Evolutionary conservation across 2,329 filamentous ascomycete genomes (phyloP), one percentile per base, ranked within the genome.

Genomic region (Hawksworthiomyces lignivorus): DNA sequence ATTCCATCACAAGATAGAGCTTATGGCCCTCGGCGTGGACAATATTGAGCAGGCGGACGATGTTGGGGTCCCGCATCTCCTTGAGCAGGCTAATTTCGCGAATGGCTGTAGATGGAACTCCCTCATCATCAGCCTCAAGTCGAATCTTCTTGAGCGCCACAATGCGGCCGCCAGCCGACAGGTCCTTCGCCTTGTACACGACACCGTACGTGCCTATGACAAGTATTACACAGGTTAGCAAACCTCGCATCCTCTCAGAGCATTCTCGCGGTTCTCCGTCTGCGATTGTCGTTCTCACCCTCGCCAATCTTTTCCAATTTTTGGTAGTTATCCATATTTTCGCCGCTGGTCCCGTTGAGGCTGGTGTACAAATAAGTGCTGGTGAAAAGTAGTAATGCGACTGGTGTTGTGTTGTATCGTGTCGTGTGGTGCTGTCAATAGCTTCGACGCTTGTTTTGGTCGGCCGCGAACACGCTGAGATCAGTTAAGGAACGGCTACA

Each of bases 281-380:
- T 26, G 8, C 3, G 2, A 8, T 26, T 26, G 8, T 26, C 12
- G 2, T 26, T 62, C 72, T 56, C 67, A 88, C 86, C 87, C 74
- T 92, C 87, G 63, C 87, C 87, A 56, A 92, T 87, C 70, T 92
- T 94, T 68, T 94, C 87, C 55, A 94, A 78, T 68, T 90, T 90
- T 68, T 92, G 84, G 64, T 92, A 92, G 67, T 92, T 90, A 63
- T 92, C 86, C 86, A 92, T 92, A 51, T 26, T 20, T 27, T 9
- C 27, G 27, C 24, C 12, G 24, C 24, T 26, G n/a, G n/a, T n/a
- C n/a, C n/a, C 12, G 24, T 12, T 26, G 35, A 7, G 18, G 21
- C 29, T 18, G 17, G 7, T 21, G 20, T 14, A 24, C 21, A n/a
- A 19, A 36, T 8, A 32, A 17, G 6, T n/a, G n/a, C n/a, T n/a